phyloP scores from a whole-genome alignment of 371 early-diverging fungal genomes.

The Capillidium heterosporum region DNA sequence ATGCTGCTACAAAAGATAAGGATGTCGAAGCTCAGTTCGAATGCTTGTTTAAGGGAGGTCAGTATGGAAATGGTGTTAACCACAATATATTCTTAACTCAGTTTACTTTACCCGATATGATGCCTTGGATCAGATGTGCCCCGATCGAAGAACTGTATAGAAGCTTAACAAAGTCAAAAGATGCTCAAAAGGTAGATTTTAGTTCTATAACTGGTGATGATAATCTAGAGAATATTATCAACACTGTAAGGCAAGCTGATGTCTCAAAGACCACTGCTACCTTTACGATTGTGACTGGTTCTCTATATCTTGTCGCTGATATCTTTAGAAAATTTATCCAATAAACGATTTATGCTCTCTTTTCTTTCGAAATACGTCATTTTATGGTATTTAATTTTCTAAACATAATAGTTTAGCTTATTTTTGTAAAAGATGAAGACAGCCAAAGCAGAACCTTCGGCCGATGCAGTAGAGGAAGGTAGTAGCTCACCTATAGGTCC shows the following conservation, averaged over 20 bases:
- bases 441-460: background rate
- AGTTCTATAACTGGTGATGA: background rate
- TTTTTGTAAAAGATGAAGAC: too few relatives aligned
- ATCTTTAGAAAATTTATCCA: constrained; percentile 23
- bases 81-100: constrained; percentile 25
- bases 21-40: constrained; percentile 33
- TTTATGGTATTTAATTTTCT: too few relatives aligned
- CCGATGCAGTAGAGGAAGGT: background rate
- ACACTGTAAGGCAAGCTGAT: background rate
- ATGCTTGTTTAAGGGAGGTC: constrained; percentile 12
- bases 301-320: constrained; percentile 70
- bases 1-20: constrained; percentile 59
- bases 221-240: constrained; percentile 1
- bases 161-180: background rate
- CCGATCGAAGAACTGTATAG: constrained; percentile 5
- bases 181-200: background rate
- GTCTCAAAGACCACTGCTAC: constrained; percentile 10
- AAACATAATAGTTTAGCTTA: too few relatives aligned
- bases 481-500: background rate
- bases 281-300: constrained; percentile 58
- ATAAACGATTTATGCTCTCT: too few relatives aligned
- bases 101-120: constrained; percentile 57
- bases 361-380: too few relatives aligned
- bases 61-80: background rate
- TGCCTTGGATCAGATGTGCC: constrained; percentile 61